Percentiles rank a stretch among this genome's conserved stretches.
Evolutionary conservation across 2,329 filamentous ascomycete genomes (phyloP).

Genomic region (Alternaria viburni): DNA sequence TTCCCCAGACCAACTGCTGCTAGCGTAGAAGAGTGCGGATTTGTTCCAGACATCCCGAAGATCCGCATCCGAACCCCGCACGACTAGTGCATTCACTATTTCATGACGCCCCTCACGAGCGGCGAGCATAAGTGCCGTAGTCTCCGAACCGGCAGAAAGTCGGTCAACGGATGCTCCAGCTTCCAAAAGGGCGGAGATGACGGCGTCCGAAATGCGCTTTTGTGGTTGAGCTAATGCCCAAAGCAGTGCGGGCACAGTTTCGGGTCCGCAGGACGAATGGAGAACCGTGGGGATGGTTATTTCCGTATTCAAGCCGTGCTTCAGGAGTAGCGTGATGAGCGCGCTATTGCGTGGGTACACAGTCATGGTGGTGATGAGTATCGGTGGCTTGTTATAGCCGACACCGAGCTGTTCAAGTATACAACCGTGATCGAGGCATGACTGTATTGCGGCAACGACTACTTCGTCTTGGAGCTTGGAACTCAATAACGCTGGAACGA

Average conservation of each 20-base stretch:
- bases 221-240: conserved; percentile 69
- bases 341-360: conserved; percentile 32
- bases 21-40: conserved; percentile 67
- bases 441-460: conserved; percentile 52
- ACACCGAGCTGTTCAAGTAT: conserved; percentile 28
- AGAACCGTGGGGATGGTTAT: conserved; percentile 54
- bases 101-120: conserved; percentile 64
- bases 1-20: conserved; percentile 52
- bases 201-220: conserved; percentile 65
- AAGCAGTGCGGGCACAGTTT: conserved; percentile 63
- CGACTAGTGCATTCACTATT: conserved; percentile 62
- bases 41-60: conserved; percentile 63
- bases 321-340: conserved; percentile 28
- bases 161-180: conserved; percentile 65
- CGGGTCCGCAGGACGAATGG: conserved; percentile 57
- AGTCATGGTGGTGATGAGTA: conserved; percentile 34
- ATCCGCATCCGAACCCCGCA: conserved; percentile 66
- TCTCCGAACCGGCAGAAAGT: conserved; percentile 59
- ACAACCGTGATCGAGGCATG: conserved; percentile 61
- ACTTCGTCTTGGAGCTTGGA: conserved; percentile 57
- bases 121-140: conserved; percentile 66
- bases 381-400: conserved; percentile 19
- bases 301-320: conserved; percentile 46
- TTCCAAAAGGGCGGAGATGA: conserved; percentile 65
- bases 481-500: conserved; percentile 65